Percentiles rank a stretch among this genome's conserved stretches.
These are phyloP conservation scores for Gossypium rotundifolium DNA, from an alignment of 345 rosid genomes.

Conservation along the genomic window DNA sequence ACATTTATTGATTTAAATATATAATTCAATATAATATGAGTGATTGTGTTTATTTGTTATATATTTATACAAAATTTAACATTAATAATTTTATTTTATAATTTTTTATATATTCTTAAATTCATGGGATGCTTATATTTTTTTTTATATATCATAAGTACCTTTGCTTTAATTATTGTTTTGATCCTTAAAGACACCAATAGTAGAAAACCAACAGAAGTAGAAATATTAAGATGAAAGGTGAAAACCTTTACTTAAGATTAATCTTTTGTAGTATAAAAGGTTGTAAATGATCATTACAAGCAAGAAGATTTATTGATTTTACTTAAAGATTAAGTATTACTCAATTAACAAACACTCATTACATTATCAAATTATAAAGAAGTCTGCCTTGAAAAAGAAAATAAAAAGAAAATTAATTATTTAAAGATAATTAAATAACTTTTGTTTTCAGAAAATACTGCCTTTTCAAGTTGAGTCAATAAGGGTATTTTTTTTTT, in stretches of 20 bases:
- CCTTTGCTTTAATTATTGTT: not conserved
- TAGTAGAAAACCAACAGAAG: not conserved
- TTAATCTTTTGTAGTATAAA: not conserved
- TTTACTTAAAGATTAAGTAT: conserved; percentile 1
- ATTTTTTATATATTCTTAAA: not conserved
- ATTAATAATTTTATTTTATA: too few species aligned
- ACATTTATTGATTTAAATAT: too few species aligned
- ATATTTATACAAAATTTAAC: not conserved
- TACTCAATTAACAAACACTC: not conserved
- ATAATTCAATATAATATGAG: too few species aligned
- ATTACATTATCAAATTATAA: not conserved
- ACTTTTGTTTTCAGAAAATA: too few species aligned
- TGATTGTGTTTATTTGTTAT: not conserved
- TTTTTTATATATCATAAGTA: not conserved
- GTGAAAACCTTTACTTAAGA: not conserved
- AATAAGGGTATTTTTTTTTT: too few species aligned
- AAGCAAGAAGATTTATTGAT: not conserved
- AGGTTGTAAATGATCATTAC: not conserved
- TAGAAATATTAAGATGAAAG: not conserved
- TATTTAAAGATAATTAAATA: too few species aligned
- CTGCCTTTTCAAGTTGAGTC: too few species aligned
- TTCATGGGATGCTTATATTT: not conserved
- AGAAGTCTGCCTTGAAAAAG: too few species aligned
- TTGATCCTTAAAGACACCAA: not conserved
- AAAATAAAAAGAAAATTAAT: too few species aligned